Evolutionary conservation across 2,329 filamentous ascomycete genomes (phyloP).

Genomic region (Aureobasidium sp.): DNA sequence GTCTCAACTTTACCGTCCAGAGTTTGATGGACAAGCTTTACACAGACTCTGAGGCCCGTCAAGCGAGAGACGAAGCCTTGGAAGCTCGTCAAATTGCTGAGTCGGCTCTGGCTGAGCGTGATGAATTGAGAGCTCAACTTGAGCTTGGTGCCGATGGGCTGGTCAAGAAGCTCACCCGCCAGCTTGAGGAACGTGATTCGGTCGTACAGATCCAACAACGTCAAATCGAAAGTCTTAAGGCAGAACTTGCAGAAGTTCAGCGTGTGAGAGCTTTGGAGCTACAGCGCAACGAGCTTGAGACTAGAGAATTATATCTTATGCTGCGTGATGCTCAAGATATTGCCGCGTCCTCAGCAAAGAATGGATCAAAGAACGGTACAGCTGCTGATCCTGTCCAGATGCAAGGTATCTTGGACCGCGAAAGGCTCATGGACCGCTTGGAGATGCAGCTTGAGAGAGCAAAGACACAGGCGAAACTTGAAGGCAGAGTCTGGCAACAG

Average conservation of each 20-base stretch:
- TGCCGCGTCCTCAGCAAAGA: slow-evolving; percentile 77
- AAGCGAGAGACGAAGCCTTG: slow-evolving; percentile 83
- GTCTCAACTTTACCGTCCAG: slow-evolving; percentile 94
- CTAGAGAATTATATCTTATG: slow-evolving; percentile 95
- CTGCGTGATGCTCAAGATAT: slow-evolving; percentile 94
- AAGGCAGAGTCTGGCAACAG: slow-evolving; percentile 82
- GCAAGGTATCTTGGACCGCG: slow-evolving; percentile 88
- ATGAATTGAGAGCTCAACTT: slow-evolving; percentile 84
- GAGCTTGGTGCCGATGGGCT: slow-evolving; percentile 89
- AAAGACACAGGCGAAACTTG: slow-evolving; percentile 95
- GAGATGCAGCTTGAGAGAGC: slow-evolving; percentile 94
- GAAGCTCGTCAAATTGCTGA: slow-evolving; percentile 91
- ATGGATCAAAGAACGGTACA: slow-evolving; percentile 45
- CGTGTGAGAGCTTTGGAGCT: slow-evolving; percentile 81
- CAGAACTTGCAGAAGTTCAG: slow-evolving; percentile 81
- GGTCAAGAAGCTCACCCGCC: slow-evolving; percentile 85
- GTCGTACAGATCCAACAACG: slow-evolving; percentile 85
- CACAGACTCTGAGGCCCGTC: slow-evolving; percentile 89
- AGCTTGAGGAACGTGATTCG: slow-evolving; percentile 84
- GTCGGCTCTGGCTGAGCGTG: slow-evolving; percentile 89
- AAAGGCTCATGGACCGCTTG: slow-evolving; percentile 84
- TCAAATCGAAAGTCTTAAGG: slow-evolving; percentile 81
- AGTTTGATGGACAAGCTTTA: slow-evolving; percentile 91
- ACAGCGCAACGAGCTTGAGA: slow-evolving; percentile 92
- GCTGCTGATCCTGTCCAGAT: slow-evolving; percentile 67